phyloP scores from a whole-genome alignment of 768 basidiomycete species.

The Auriscalpium vulgare region DNA sequence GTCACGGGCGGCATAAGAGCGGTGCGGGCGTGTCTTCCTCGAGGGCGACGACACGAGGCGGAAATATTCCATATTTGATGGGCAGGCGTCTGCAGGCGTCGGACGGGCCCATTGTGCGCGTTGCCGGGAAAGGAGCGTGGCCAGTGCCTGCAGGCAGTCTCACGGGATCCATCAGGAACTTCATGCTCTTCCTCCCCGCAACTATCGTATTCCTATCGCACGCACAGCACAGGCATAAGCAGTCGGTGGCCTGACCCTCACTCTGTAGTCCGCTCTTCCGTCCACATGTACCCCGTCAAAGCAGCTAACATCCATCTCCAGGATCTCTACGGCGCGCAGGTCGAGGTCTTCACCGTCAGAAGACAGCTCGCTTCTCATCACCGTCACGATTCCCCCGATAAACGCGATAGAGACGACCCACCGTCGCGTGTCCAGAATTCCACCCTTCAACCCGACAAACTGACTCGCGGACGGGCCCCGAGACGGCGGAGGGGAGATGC shows the following conservation, averaged over 20 bases:
- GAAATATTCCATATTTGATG: background rate
- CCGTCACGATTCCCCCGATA: constrained; percentile 5
- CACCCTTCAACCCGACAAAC: constrained; percentile 12
- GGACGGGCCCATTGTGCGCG: background rate
- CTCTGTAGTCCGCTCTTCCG: constrained; percentile 3
- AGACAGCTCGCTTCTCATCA: constrained; percentile 10
- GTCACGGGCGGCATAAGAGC: background rate
- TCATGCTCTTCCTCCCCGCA: background rate
- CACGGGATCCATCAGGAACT: background rate
- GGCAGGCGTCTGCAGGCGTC: too few relatives aligned
- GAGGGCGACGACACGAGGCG: background rate
- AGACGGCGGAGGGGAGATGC: constrained; percentile 16
- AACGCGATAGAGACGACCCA: constrained; percentile 2
- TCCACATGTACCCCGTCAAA: constrained; percentile 11
- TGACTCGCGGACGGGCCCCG: constrained; percentile 15
- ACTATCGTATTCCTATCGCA: background rate
- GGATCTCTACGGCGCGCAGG: constrained; percentile 12
- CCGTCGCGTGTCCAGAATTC: constrained; percentile 6
- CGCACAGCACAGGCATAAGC: too few relatives aligned
- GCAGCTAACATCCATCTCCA: constrained; percentile 15
- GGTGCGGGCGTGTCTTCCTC: background rate
- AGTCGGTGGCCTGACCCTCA: too few relatives aligned
- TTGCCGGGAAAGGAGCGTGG: background rate
- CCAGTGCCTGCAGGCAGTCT: background rate
- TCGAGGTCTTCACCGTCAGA: constrained; percentile 16